A percentile compares a stretch with the other conserved stretches of the same genome.
These are phyloP conservation scores for Aspergillus novofumigatus DNA, from an alignment of 2,329 filamentous ascomycete genomes.

Conservation along the genomic window DNA sequence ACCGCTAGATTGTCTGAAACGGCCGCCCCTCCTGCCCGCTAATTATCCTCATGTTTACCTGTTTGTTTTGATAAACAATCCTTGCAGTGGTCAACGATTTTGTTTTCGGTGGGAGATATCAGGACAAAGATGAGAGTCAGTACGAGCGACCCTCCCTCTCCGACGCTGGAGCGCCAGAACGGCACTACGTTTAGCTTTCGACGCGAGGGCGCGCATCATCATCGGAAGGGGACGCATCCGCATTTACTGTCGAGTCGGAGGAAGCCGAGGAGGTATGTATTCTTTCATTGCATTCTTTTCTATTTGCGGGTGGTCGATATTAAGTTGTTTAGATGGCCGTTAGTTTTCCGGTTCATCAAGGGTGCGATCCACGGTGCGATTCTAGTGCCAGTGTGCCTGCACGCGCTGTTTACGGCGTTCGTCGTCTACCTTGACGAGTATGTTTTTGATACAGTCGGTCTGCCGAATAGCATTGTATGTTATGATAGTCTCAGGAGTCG, in stretches of 20 bases:
- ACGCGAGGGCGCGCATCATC: constrained; percentile 14
- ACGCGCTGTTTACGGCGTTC: constrained; percentile 55
- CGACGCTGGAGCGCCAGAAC: constrained; percentile 29
- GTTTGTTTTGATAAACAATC: not conserved
- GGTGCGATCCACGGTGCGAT: constrained; percentile 60
- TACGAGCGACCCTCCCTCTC: constrained; percentile 28
- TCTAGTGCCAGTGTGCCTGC: constrained; percentile 52
- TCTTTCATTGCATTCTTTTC: not conserved
- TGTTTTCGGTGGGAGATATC: not conserved
- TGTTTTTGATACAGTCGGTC: constrained; percentile 48
- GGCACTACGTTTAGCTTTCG: constrained; percentile 19
- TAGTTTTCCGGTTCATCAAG: constrained; percentile 62
- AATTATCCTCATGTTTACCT: not conserved
- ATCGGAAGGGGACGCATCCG: constrained; percentile 25
- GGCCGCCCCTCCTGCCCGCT: not conserved
- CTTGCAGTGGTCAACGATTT: not conserved
- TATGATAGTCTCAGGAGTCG: not conserved
- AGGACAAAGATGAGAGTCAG: constrained; percentile 22
- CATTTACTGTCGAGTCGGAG: constrained; percentile 27
- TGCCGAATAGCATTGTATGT: constrained; percentile 56
- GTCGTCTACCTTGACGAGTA: constrained; percentile 56
- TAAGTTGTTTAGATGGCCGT: constrained; percentile 48
- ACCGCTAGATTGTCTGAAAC: not conserved
- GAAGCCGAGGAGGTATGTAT: constrained; percentile 28
- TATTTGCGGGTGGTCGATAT: not conserved